Conservation (phyloP, 2,329 filamentous ascomycete genomes). For the Arthrobotrys iridis region DNA sequence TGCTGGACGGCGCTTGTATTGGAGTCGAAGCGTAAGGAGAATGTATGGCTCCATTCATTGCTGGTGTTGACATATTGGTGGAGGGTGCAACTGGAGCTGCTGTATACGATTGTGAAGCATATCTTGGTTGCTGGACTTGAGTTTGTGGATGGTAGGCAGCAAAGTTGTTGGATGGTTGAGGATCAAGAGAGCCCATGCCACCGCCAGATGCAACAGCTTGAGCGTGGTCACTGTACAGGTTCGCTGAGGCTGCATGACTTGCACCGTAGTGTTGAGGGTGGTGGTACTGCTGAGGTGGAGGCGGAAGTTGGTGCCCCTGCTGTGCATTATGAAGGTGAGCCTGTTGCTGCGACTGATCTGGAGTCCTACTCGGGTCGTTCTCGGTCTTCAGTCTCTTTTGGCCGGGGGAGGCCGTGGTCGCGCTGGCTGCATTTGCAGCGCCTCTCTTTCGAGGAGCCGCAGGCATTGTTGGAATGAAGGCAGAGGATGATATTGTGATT, state of each 20-base stretch:
- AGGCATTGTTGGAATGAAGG: slow-evolving; percentile 42
- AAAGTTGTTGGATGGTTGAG: slow-evolving; percentile 36
- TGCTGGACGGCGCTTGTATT: slow-evolving; percentile 26
- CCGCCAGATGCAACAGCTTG: slow-evolving; percentile 38
- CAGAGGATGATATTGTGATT: slow-evolving; percentile 24
- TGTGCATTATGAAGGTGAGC: slow-evolving; percentile 44
- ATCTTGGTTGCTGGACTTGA: slow-evolving; percentile 41
- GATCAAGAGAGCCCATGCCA: slow-evolving; percentile 36
- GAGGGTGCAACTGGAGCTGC: slow-evolving; percentile 49
- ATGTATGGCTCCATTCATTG: slow-evolving; percentile 42
- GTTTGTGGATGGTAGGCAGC: slow-evolving; percentile 34
- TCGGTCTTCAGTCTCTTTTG: slow-evolving; percentile 47
- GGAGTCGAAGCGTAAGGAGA: slow-evolving; percentile 34
- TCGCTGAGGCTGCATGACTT: slow-evolving; percentile 36
- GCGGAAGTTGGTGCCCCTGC: slow-evolving; percentile 41
- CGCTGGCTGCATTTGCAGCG: slow-evolving; percentile 27
- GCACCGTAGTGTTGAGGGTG: slow-evolving; percentile 44
- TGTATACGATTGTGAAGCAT: slow-evolving; percentile 35
- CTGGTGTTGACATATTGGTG: slow-evolving; percentile 38
- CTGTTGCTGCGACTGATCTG: slow-evolving; percentile 49
- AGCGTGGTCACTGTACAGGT: slow-evolving; percentile 35
- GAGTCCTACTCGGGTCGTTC: slow-evolving; percentile 42
- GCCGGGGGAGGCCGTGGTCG: slow-evolving; percentile 41
- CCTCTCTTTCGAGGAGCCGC: slow-evolving; percentile 46
- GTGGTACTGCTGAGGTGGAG: slow-evolving; percentile 50